Evolutionary conservation across 148 eudicot species (phyloP).

Genomic region (Chenopodium berlandieri): DNA sequence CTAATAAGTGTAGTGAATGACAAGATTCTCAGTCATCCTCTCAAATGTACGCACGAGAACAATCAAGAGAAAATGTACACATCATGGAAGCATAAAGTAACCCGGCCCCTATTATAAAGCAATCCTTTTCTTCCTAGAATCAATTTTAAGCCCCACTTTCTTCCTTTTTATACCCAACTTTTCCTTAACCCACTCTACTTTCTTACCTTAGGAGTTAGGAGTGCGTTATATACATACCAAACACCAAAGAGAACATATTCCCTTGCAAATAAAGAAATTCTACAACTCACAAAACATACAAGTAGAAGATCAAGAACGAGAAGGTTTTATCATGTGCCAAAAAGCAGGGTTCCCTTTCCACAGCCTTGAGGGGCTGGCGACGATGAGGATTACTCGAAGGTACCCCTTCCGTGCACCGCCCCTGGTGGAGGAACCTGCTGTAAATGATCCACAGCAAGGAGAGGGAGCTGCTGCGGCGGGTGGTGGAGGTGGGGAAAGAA

Average conservation of each 20-base stretch:
- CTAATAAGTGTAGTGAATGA: neutral
- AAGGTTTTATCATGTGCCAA: slow-evolving; percentile 24
- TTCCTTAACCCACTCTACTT: slow-evolving; percentile 27
- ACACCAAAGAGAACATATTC: slow-evolving; percentile 27
- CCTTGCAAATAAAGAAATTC: slow-evolving; percentile 10
- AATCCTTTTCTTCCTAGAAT: slow-evolving; percentile 24
- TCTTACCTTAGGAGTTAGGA: neutral
- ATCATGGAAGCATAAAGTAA: slow-evolving; percentile 21
- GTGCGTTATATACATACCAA: slow-evolving; percentile 6
- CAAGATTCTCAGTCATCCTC: slow-evolving; percentile 23
- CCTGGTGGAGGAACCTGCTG: neutral
- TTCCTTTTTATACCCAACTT: slow-evolving; percentile 25
- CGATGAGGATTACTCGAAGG: slow-evolving; percentile 1
- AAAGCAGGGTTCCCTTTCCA: slow-evolving; percentile 23
- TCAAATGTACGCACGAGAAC: slow-evolving; percentile 2
- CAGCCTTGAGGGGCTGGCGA: slow-evolving; percentile 15
- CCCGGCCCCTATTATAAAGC: slow-evolving; percentile 6
- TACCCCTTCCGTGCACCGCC: slow-evolving; percentile 8
- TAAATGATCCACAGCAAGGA: slow-evolving; percentile 10
- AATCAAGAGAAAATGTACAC: slow-evolving; percentile 7
- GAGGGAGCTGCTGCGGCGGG: neutral
- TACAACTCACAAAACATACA: neutral
- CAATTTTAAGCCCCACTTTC: slow-evolving; percentile 15
- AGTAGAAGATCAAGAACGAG: neutral
- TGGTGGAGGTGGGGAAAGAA: slow-evolving; percentile 17